A percentile compares a stretch with the other conserved stretches of the same genome.
Conservation (phyloP, 176 grass and related monocot genomes). For the Carex myosuroides region DNA sequence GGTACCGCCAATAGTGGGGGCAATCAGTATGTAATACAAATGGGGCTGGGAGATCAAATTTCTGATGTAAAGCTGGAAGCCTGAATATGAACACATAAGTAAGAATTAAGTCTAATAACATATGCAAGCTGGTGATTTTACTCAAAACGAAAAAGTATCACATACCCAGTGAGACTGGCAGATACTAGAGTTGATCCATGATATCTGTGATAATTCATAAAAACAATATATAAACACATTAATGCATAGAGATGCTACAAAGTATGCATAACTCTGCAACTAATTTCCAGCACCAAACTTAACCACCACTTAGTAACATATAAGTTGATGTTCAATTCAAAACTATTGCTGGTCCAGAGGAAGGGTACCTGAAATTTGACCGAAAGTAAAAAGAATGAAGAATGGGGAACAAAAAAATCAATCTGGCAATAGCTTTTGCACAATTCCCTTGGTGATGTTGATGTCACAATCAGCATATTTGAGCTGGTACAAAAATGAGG, state of each 20-base stretch:
- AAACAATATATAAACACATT: neutral
- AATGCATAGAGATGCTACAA: neutral
- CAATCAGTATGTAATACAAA: conserved; percentile 97
- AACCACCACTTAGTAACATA: neutral
- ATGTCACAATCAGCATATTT: neutral
- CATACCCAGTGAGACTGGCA: conserved; percentile 81
- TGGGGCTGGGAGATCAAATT: conserved; percentile 92
- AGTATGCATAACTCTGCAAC: neutral
- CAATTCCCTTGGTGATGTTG: neutral
- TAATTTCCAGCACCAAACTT: neutral
- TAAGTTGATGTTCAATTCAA: neutral
- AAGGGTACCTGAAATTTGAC: neutral
- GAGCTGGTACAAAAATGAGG: neutral
- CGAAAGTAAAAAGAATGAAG: neutral
- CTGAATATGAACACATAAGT: conserved; percentile 38
- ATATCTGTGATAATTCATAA: conserved; percentile 47
- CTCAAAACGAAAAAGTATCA: conserved; percentile 1
- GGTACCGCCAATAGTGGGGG: conserved; percentile 87
- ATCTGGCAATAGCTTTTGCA: neutral
- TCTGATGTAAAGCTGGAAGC: conserved; percentile 89
- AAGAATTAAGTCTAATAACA: conserved; percentile 25
- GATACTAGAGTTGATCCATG: conserved; percentile 94
- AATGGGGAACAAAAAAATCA: neutral
- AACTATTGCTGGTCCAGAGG: neutral
- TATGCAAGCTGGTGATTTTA: neutral